phyloP scores from a whole-genome alignment of 805 yeast genomes.

The Danielozyma ontarioensis region DNA sequence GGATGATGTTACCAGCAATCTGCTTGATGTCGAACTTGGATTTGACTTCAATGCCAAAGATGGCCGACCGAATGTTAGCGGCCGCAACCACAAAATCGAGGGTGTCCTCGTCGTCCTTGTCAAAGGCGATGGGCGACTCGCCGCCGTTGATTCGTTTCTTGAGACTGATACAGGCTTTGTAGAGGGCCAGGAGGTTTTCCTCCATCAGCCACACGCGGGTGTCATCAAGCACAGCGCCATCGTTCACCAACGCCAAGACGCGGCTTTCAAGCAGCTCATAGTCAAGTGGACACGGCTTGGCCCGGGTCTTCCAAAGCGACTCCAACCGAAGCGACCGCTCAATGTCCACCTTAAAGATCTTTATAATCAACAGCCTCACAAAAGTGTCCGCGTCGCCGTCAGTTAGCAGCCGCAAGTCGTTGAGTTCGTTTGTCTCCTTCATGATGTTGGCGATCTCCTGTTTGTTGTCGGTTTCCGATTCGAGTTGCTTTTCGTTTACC shows the following conservation, averaged over 20 bases:
- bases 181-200: constrained; percentile 61
- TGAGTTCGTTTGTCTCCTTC: constrained; percentile 63
- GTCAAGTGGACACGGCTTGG: constrained; percentile 61
- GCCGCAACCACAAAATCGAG: constrained; percentile 83
- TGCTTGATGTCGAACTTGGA: constrained; percentile 86
- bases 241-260: constrained; percentile 19
- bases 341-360: constrained; percentile 71
- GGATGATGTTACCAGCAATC: constrained; percentile 96
- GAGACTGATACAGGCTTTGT: constrained; percentile 42
- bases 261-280: constrained; percentile 12
- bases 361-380: constrained; percentile 43
- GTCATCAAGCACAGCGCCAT: constrained; percentile 18
- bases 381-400: constrained; percentile 20
- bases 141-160: constrained; percentile 41
- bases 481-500: constrained; percentile 16
- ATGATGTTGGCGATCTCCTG: constrained; percentile 61
- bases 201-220: constrained; percentile 55
- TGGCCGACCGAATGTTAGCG: constrained; percentile 67
- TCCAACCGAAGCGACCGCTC: constrained; percentile 66
- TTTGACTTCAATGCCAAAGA: constrained; percentile 66
- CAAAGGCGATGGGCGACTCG: constrained; percentile 56
- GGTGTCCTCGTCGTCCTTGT: constrained; percentile 93
- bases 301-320: constrained; percentile 71
- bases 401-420: constrained; percentile 25
- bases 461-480: constrained; percentile 54